Percentiles rank a stretch among this genome's conserved stretches.
Evolutionary conservation across 306 rosid species (phyloP).

Genomic region (Dicorynia guianensis): DNA sequence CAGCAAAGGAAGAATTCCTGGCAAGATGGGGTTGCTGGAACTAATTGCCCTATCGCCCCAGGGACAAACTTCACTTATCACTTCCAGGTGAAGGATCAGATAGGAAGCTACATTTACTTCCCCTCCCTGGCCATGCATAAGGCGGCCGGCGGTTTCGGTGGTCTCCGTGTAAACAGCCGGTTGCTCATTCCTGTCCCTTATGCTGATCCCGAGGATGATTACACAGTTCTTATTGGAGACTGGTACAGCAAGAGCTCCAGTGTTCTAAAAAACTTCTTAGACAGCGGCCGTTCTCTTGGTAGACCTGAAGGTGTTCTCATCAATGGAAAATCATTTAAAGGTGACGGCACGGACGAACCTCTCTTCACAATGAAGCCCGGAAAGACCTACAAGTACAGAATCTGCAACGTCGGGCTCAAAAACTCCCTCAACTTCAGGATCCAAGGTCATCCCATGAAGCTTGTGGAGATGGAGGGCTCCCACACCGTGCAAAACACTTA

Average conservation of each 20-base stretch:
- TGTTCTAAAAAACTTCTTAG: conserved; percentile 46
- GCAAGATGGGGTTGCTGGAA: conserved; percentile 65
- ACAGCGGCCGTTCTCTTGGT: conserved; percentile 56
- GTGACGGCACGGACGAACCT: conserved; percentile 52
- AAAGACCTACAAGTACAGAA: conserved; percentile 53
- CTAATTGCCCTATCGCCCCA: conserved; percentile 62
- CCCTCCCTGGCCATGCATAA: conserved; percentile 52
- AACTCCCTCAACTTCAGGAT: conserved; percentile 59
- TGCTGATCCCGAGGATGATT: background rate
- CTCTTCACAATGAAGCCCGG: conserved; percentile 40
- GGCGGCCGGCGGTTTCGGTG: conserved; percentile 61
- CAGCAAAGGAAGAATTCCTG: conserved; percentile 65
- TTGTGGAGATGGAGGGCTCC: background rate
- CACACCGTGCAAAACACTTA: conserved; percentile 60
- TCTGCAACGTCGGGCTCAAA: conserved; percentile 66
- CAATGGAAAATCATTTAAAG: conserved; percentile 54
- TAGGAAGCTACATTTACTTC: conserved; percentile 57
- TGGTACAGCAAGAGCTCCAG: conserved; percentile 62
- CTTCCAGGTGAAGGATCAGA: conserved; percentile 40
- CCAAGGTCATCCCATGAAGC: conserved; percentile 40
- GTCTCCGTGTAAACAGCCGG: conserved; percentile 44
- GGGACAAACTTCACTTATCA: conserved; percentile 58
- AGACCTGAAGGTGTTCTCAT: conserved; percentile 63
- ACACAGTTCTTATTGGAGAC: conserved; percentile 60
- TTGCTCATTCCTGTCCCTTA: too few species aligned